These are phyloP conservation scores for Hypholoma sublateritium DNA, from an alignment of 768 basidiomycete genomes.

Conservation along the genomic window DNA sequence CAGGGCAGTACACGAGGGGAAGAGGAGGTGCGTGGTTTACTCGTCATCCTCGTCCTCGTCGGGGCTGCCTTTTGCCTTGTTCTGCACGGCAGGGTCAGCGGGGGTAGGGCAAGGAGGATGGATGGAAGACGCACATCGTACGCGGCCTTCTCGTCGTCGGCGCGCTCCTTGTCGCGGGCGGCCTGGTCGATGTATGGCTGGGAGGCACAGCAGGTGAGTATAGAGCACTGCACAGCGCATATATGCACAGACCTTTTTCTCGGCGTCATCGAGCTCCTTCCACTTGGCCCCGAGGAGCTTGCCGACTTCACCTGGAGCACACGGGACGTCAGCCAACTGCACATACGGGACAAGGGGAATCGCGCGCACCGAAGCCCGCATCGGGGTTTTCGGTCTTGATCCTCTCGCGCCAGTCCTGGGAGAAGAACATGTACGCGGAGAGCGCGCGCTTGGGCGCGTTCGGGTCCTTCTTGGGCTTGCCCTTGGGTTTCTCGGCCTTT, in stretches of 20 bases:
- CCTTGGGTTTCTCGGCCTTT: slow-evolving; percentile 61
- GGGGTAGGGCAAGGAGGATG: not conserved
- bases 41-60: slow-evolving; percentile 37
- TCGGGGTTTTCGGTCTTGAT: slow-evolving; percentile 97
- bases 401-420: slow-evolving; percentile 91
- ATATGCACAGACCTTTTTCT: slow-evolving; percentile 74
- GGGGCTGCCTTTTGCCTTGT: slow-evolving; percentile 28
- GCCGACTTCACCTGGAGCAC: slow-evolving; percentile 78
- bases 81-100: slow-evolving; percentile 11
- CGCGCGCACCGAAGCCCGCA: slow-evolving; percentile 77
- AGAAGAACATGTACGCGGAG: slow-evolving; percentile 99
- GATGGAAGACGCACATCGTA: slow-evolving; percentile 40
- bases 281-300: slow-evolving; percentile 95
- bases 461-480: slow-evolving; percentile 73
- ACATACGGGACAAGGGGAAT: not conserved
- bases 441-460: slow-evolving; percentile 90
- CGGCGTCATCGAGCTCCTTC: slow-evolving; percentile 90
- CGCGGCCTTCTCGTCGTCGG: slow-evolving; percentile 73
- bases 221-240: slow-evolving; percentile 6
- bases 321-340: not conserved
- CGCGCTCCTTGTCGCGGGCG: slow-evolving; percentile 81
- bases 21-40: slow-evolving; percentile 16
- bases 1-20: not conserved
- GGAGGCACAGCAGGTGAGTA: slow-evolving; percentile 1
- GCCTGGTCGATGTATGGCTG: slow-evolving; percentile 91